Conservation (phyloP, 2,329 filamentous ascomycete genomes). For the Neocatenulostroma microsporum region DNA sequence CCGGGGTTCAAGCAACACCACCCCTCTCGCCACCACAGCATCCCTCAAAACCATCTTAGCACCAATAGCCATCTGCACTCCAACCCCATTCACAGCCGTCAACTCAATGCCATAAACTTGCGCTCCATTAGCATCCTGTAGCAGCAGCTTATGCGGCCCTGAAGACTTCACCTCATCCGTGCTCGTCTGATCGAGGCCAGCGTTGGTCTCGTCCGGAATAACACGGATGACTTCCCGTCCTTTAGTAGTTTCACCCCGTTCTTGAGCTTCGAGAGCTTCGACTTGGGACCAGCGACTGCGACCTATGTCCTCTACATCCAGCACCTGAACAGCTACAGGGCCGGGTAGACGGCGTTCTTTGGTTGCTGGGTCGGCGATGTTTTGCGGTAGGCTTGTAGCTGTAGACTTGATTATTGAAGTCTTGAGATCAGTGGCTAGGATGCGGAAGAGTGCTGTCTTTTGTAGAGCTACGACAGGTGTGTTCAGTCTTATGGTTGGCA, state of each 20-base stretch:
- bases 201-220: conserved; percentile 46
- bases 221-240: conserved; percentile 79
- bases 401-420: conserved; percentile 40
- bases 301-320: conserved; percentile 78
- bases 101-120: conserved; percentile 68
- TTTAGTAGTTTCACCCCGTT: conserved; percentile 63
- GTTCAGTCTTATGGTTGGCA: conserved; percentile 46
- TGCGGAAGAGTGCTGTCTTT: conserved; percentile 71
- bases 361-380: conserved; percentile 47
- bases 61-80: conserved; percentile 63
- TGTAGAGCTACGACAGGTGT: conserved; percentile 63
- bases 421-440: conserved; percentile 72
- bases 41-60: conserved; percentile 68
- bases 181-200: conserved; percentile 22
- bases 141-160: conserved; percentile 68
- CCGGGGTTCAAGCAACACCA: conserved; percentile 66
- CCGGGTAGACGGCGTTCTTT: conserved; percentile 51
- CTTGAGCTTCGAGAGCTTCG: conserved; percentile 66
- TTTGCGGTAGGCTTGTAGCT: conserved; percentile 49
- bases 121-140: conserved; percentile 70
- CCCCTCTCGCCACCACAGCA: conserved; percentile 63
- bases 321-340: conserved; percentile 68
- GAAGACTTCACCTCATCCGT: conserved; percentile 17
- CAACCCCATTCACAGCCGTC: conserved; percentile 56
- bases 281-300: conserved; percentile 79